Percentiles rank a stretch among this genome's conserved stretches.
Conservation (phyloP, 2,329 filamentous ascomycete species). For the Chaetomiaceae sp. region DNA sequence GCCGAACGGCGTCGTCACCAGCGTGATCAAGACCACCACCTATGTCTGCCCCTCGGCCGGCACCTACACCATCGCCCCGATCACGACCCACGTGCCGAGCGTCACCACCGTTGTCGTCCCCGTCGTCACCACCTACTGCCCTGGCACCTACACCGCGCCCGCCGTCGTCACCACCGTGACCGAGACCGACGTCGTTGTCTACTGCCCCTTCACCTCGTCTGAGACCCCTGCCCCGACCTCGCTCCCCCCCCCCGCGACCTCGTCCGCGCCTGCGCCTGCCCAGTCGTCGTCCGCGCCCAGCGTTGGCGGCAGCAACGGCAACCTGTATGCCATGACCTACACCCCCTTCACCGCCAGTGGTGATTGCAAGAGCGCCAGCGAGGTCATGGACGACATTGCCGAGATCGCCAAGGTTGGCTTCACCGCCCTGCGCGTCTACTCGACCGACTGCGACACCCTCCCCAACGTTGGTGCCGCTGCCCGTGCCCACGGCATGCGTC, state of each 20-base stretch:
- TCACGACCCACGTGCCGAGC: constrained; percentile 52
- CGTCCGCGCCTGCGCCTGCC: constrained; percentile 17
- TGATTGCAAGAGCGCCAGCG: constrained; percentile 57
- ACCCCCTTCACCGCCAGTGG: constrained; percentile 60
- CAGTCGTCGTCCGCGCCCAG: constrained; percentile 24
- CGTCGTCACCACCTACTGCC: constrained; percentile 55
- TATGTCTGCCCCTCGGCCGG: constrained; percentile 68
- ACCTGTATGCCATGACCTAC: constrained; percentile 73
- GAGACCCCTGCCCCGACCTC: constrained; percentile 27
- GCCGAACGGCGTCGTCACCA: constrained; percentile 52
- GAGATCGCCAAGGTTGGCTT: constrained; percentile 61
- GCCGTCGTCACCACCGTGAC: constrained; percentile 62
- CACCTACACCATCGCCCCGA: constrained; percentile 68
- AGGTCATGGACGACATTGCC: constrained; percentile 55
- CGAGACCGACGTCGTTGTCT: constrained; percentile 60
- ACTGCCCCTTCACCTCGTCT: constrained; percentile 60
- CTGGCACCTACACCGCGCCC: constrained; percentile 68
- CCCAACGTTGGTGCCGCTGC: constrained; percentile 66
- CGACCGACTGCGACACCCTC: constrained; percentile 81
- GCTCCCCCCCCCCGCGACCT: constrained; percentile 14
- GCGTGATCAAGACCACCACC: constrained; percentile 61
- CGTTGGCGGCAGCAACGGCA: constrained; percentile 36
- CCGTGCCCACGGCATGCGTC: constrained; percentile 59
- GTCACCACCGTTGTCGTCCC: constrained; percentile 58
- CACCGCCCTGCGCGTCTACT: constrained; percentile 73